Percentiles rank a stretch among this genome's conserved stretches.
Conservation (phyloP, 345 rosid species). For the Camelina sativa region DNA sequence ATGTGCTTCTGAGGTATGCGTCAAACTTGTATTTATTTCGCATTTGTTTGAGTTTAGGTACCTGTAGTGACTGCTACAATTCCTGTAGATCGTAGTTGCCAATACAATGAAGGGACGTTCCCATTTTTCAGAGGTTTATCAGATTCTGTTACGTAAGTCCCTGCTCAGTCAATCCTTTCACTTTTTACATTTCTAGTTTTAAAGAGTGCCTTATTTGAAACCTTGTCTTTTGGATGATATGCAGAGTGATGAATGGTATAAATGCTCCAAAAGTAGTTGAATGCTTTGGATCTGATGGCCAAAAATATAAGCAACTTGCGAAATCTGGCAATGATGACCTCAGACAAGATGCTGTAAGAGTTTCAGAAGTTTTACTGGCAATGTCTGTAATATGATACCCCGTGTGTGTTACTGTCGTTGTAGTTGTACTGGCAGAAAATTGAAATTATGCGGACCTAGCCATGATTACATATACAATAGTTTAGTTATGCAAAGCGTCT, state of each 20-base stretch:
- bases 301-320: constrained; percentile 86
- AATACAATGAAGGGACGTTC: constrained; percentile 81
- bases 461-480: constrained; percentile 23
- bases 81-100: constrained; percentile 78
- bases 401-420: constrained; percentile 7
- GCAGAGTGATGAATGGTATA: constrained; percentile 93
- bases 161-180: not conserved
- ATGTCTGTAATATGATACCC: not conserved
- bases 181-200: constrained; percentile 15
- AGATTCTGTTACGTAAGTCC: constrained; percentile 71
- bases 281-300: constrained; percentile 93
- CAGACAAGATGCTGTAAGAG: constrained; percentile 97
- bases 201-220: constrained; percentile 31
- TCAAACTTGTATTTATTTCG: constrained; percentile 27
- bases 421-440: constrained; percentile 14
- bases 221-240: constrained; percentile 40
- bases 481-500: constrained; percentile 30
- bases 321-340: constrained; percentile 98
- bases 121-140: constrained; percentile 83
- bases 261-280: constrained; percentile 97
- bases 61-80: constrained; percentile 92
- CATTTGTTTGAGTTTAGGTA: constrained; percentile 57
- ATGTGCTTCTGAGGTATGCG: constrained; percentile 5
- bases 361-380: constrained; percentile 26
- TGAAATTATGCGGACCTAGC: constrained; percentile 21